Base-by-base conservation (phyloP, 78 protist genomes). In the Planoprotostelium fungivorum region DNA sequence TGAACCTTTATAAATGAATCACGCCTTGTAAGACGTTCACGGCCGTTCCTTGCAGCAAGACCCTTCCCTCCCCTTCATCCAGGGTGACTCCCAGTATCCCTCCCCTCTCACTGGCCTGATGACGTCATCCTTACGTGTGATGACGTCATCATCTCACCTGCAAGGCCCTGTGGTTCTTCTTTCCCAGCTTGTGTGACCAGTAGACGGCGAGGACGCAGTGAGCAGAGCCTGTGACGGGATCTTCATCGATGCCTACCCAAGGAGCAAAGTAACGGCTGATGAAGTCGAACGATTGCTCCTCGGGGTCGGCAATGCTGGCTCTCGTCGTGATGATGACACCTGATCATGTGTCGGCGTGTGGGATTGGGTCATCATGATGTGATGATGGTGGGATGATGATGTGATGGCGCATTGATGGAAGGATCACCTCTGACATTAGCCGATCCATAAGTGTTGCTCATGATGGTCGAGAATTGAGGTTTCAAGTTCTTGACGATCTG, bases 201-300 rank as follows among this genome's bases (percentile, higher is more conserved):
- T 89, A 89, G 34, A 35, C 84, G 1, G 91, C 88, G n/a, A 85
- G 1, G 63, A 36, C 29, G 63, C 84, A 34, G 51, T 84, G 89
- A 25, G 91, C 91, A 1, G 89, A 85, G n/a, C 91, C 91, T 34
- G 91, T 89, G 83, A 89, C 91, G 63, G 91, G 89, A 37, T 89
- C 91, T 34, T 89, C 91, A 34, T 34, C 84, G 37, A 89, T 86
- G 36, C 86, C 91, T 1, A 37, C 88, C 38, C 37, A 37, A 28
- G 91, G 91, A 9, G 83, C 89, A 10, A 89, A 89, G 10, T 83
- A 84, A 1, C 91, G 9, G 83, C 36, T n/a, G 83, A 85, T 28
- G 51, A 89, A 89, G 10, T 89, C 91, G 87, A 35, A 36, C 16
- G 87, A 5, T 16, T 85, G 87, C 87, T 85, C 73, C 16, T 51